These are phyloP conservation scores for Fusarium avenaceum DNA, from an alignment of 2,329 filamentous ascomycete species.

Conservation along the genomic window DNA sequence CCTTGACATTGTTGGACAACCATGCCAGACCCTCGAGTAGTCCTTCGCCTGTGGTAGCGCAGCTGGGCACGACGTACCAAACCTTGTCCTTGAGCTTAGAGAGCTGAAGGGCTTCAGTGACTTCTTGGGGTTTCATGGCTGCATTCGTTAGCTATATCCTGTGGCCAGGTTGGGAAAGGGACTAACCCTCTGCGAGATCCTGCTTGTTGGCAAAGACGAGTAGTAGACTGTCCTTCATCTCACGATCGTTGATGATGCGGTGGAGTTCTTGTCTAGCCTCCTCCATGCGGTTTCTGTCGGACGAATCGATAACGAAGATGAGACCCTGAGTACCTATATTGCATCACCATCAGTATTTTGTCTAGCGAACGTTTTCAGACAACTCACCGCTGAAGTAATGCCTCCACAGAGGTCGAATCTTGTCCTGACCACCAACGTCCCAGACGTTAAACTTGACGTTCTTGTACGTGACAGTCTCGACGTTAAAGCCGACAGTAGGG, in stretches of 20 bases:
- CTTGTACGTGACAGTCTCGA: constrained; percentile 98
- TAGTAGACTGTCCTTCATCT: constrained; percentile 95
- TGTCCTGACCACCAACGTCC: constrained; percentile 99
- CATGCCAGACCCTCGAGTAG: constrained; percentile 85
- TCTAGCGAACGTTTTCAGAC: background rate
- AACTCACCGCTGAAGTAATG: constrained; percentile 89
- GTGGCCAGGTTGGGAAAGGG: too few species aligned
- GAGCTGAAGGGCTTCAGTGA: constrained; percentile 82
- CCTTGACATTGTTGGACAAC: constrained; percentile 88
- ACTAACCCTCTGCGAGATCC: constrained; percentile 83
- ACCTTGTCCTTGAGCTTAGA: constrained; percentile 84
- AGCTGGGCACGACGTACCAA: constrained; percentile 88
- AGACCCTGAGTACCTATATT: constrained; percentile 88
- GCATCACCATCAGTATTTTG: constrained; percentile 13
- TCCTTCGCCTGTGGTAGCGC: constrained; percentile 84
- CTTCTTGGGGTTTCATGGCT: constrained; percentile 85
- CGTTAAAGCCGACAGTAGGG: constrained; percentile 98
- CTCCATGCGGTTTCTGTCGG: constrained; percentile 89
- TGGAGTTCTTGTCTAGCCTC: constrained; percentile 95
- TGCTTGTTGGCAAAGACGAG: constrained; percentile 99
- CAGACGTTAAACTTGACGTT: constrained; percentile 99
- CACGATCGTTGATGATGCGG: constrained; percentile 96
- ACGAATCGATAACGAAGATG: constrained; percentile 98
- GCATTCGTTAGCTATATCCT: constrained; percentile 7
- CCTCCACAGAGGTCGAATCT: constrained; percentile 96